These are phyloP conservation scores for Fereydounia khargensis DNA, from an alignment of 1,284 basidiomycete genomes.

Conservation along the genomic window DNA sequence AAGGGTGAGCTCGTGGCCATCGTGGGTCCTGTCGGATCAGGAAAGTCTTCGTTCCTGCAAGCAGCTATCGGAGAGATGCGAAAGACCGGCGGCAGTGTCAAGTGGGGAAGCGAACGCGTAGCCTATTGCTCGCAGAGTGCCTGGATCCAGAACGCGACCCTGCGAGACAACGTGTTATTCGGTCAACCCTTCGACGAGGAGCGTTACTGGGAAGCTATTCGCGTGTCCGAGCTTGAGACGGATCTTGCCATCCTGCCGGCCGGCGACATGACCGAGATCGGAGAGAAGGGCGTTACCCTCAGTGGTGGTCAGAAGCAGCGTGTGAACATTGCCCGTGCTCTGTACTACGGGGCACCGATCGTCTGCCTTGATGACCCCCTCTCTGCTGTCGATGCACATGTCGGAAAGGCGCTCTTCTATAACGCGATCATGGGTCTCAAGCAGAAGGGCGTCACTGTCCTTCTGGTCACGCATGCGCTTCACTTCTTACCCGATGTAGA, in stretches of 20 bases:
- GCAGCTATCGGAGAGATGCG: slow-evolving; percentile 55
- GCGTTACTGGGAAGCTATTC: slow-evolving; percentile 56
- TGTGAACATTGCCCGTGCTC: slow-evolving; percentile 71
- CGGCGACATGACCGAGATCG: slow-evolving; percentile 68
- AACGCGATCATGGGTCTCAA: slow-evolving; percentile 48
- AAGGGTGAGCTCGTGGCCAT: slow-evolving; percentile 46
- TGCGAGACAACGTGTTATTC: slow-evolving; percentile 64
- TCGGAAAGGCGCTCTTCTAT: slow-evolving; percentile 55
- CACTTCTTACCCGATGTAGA: slow-evolving; percentile 64
- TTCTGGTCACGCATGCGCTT: slow-evolving; percentile 58
- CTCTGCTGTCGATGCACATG: slow-evolving; percentile 62
- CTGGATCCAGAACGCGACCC: slow-evolving; percentile 81
- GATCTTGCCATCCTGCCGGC: slow-evolving; percentile 72
- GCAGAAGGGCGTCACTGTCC: slow-evolving; percentile 37
- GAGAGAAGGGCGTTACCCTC: slow-evolving; percentile 63
- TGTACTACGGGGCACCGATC: slow-evolving; percentile 72
- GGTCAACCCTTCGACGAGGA: slow-evolving; percentile 62
- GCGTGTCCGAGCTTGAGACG: slow-evolving; percentile 55
- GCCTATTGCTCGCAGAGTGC: slow-evolving; percentile 80
- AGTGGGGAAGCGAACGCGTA: slow-evolving; percentile 58
- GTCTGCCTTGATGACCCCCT: slow-evolving; percentile 71
- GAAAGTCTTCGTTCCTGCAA: slow-evolving; percentile 52
- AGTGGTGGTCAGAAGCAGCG: slow-evolving; percentile 67
- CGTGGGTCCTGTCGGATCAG: slow-evolving; percentile 54
- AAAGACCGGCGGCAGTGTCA: slow-evolving; percentile 34